Evolutionary conservation across 345 rosid species (phyloP), one percentile per base, ranked within the genome.

Genomic region (Barbarea vulgaris): DNA sequence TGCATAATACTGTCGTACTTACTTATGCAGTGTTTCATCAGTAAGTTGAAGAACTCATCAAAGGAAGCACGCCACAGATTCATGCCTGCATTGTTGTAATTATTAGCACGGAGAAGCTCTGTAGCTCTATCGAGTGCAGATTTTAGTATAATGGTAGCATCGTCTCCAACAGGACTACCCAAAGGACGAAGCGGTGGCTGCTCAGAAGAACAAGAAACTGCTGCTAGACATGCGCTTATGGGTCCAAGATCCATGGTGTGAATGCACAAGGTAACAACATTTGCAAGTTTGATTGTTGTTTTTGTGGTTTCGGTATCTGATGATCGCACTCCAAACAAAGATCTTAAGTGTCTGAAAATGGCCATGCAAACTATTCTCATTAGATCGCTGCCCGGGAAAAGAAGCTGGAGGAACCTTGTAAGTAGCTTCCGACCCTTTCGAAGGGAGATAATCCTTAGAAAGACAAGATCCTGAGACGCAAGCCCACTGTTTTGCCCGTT

Each of bases 171-270:
- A 24, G 88, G 75, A 81, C 87, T 89, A 73, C 89, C 93, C 46
- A 91, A 82, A 17, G 97, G 96, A 11, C 93, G 96, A 65, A 91
- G 89, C 0, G 96, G 96, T 19, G 98, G 97, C 72, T 85, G 93
- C 79, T 91, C 97, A 17, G 86, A 73, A 54, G 98, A 93, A 77
- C 94, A 88, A 70, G 88, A 91, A 28, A 93, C 96, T 10, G 97
- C 93, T 65, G 90, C 93, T 53, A 91, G 85, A 67, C 97, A 89
- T 14, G 89, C 89, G 61, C 96, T 86, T 31, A 91, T 88, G 3
- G 94, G 78, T 37, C 86, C 87, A 52, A 93, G 91, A 84, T 91
- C 97, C 93, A 93, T 89, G 33, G 81, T 84, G 17, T 68, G 76
- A 33, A 87, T 85, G 82, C 95, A 87, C 3, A 72, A 54, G n/a